Evolutionary conservation across 768 basidiomycete species (phyloP).

Genomic region (Melanogaster broomeanus): DNA sequence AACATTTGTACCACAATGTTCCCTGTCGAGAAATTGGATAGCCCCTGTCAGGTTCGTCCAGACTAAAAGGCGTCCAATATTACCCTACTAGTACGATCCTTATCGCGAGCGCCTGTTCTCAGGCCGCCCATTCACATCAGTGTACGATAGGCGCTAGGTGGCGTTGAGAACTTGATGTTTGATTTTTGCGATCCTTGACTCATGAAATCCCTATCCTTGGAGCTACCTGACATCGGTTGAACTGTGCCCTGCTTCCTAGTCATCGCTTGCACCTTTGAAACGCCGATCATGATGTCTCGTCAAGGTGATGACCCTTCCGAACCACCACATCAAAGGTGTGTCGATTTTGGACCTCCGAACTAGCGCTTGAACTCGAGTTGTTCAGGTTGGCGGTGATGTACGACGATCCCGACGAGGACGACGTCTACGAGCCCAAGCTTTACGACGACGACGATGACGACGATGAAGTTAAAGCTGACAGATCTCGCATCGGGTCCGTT

Average conservation of each 20-base stretch:
- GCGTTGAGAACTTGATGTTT: too few relatives aligned
- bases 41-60: neutral
- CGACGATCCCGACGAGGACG: neutral
- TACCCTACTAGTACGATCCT: neutral
- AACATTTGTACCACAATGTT: neutral
- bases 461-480: neutral
- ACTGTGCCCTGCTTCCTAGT: too few relatives aligned
- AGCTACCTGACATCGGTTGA: neutral
- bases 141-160: too few relatives aligned
- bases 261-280: too few relatives aligned
- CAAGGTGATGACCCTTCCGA: neutral
- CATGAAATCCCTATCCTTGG: slow-evolving; percentile 14
- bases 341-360: too few relatives aligned
- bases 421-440: neutral
- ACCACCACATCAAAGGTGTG: neutral
- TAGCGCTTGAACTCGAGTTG: neutral
- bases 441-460: neutral
- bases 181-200: slow-evolving; percentile 11
- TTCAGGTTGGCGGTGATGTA: neutral
- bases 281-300: neutral
- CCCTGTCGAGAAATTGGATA: neutral
- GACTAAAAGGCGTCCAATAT: neutral
- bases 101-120: slow-evolving; percentile 17
- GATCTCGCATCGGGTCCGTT: neutral
- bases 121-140: too few relatives aligned